These are phyloP conservation scores for Venustampulla echinocandica DNA, from an alignment of 495 filamentous ascomycete genomes.

Conservation along the genomic window DNA sequence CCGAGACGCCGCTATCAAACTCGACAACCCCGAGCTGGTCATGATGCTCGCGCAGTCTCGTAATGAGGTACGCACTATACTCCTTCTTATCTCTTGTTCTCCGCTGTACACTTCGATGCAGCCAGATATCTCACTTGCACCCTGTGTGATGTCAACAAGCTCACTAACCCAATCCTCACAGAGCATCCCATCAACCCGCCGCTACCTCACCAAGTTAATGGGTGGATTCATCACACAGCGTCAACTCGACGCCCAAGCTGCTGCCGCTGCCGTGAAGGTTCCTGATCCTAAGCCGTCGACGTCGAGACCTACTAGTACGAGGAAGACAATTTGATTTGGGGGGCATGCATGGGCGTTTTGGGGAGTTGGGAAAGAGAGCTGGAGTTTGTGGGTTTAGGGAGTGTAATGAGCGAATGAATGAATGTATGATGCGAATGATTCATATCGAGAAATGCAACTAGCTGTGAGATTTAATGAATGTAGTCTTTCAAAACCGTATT, in stretches of 20 bases:
- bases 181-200: constrained; percentile 39
- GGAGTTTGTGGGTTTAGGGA: too few relatives aligned
- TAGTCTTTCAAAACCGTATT: too few relatives aligned
- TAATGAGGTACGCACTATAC: constrained; percentile 30
- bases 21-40: constrained; percentile 42
- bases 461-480: too few relatives aligned
- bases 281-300: too few relatives aligned
- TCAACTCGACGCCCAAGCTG: constrained; percentile 2
- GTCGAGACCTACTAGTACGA: too few relatives aligned
- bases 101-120: neutral
- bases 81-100: constrained; percentile 4
- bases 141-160: neutral
- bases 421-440: too few relatives aligned
- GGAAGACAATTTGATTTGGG: too few relatives aligned
- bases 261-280: too few relatives aligned
- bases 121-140: neutral
- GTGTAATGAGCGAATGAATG: too few relatives aligned
- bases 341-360: too few relatives aligned
- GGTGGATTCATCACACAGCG: constrained; percentile 34
- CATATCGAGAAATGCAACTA: too few relatives aligned
- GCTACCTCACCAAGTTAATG: constrained; percentile 40
- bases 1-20: constrained; percentile 33
- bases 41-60: constrained; percentile 44
- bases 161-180: constrained; percentile 13
- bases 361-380: too few relatives aligned